Conservation (phyloP, 495 filamentous ascomycete species). For the Aspergillus baeticus region DNA sequence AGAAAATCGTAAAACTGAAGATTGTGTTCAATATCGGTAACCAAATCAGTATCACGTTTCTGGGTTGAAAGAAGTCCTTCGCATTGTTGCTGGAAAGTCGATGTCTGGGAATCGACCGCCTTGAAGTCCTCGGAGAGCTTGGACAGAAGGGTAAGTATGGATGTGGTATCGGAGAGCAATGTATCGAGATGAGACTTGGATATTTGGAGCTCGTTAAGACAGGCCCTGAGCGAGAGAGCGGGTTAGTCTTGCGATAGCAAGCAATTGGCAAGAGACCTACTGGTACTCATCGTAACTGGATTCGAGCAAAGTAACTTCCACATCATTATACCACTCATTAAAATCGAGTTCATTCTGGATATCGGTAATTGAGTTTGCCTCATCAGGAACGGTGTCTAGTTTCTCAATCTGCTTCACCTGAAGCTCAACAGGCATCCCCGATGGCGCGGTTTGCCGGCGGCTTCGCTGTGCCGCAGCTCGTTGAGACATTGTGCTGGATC, state of each 20-base stretch:
- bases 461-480: constrained; percentile 32
- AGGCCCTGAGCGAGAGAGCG: constrained; percentile 49
- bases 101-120: constrained; percentile 84
- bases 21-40: constrained; percentile 79
- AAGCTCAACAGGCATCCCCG: constrained; percentile 34
- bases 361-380: constrained; percentile 23
- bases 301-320: constrained; percentile 68
- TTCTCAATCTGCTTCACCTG: constrained; percentile 26
- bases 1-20: constrained; percentile 89
- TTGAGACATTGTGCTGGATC: constrained; percentile 22
- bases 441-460: constrained; percentile 44
- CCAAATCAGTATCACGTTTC: constrained; percentile 68
- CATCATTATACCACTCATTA: constrained; percentile 56
- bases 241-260: constrained; percentile 10
- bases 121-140: constrained; percentile 79
- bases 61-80: constrained; percentile 81
- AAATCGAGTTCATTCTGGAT: constrained; percentile 59
- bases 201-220: constrained; percentile 74
- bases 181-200: constrained; percentile 75
- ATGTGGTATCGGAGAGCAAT: constrained; percentile 74
- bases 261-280: constrained; percentile 44
- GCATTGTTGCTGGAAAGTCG: constrained; percentile 86
- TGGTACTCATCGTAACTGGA: constrained; percentile 83
- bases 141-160: constrained; percentile 69
- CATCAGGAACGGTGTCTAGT: constrained; percentile 25